A percentile compares a stretch with the other conserved stretches of the same genome.
Evolutionary conservation across 2,329 filamentous ascomycete species (phyloP).

Genomic region (Aspergillus neotritici): DNA sequence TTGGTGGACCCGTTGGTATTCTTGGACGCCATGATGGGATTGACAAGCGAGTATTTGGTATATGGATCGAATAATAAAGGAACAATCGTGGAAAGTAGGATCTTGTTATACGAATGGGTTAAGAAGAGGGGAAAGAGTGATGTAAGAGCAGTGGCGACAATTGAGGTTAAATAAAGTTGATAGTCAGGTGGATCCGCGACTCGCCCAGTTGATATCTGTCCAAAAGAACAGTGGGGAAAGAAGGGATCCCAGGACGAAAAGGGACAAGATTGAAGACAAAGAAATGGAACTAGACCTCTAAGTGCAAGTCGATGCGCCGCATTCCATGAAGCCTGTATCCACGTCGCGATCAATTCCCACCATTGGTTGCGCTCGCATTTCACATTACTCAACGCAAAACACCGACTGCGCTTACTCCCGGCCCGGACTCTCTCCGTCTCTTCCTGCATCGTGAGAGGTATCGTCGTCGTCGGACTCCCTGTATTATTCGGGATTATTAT

Average conservation of each 20-base stretch:
- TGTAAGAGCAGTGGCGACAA: not conserved
- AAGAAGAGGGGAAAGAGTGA: not conserved
- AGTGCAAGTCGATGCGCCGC: slow-evolving; percentile 29
- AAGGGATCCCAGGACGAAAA: not conserved
- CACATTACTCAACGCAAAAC: not conserved
- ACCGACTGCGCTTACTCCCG: no score
- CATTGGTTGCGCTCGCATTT: slow-evolving; percentile 10
- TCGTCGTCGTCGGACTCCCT: no score
- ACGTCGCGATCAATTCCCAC: not conserved
- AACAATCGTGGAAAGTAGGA: not conserved
- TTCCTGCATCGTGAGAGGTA: no score
- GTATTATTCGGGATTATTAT: no score
- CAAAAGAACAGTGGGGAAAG: not conserved
- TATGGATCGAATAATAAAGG: slow-evolving; percentile 18
- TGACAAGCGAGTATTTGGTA: slow-evolving; percentile 7
- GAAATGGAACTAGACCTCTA: slow-evolving; percentile 26
- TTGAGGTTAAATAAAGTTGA: not conserved
- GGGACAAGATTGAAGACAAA: slow-evolving; percentile 1
- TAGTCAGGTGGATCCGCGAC: no score
- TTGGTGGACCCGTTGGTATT: slow-evolving; percentile 6
- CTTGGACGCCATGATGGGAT: slow-evolving; percentile 18
- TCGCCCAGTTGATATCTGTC: no score
- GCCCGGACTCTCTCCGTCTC: no score
- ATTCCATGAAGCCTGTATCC: slow-evolving; percentile 2
- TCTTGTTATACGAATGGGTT: not conserved